A percentile compares a stretch with the other conserved stretches of the same genome.
Conservation (phyloP, 176 grass and related monocot genomes). For the Rhipidocladum racemiflorum region DNA sequence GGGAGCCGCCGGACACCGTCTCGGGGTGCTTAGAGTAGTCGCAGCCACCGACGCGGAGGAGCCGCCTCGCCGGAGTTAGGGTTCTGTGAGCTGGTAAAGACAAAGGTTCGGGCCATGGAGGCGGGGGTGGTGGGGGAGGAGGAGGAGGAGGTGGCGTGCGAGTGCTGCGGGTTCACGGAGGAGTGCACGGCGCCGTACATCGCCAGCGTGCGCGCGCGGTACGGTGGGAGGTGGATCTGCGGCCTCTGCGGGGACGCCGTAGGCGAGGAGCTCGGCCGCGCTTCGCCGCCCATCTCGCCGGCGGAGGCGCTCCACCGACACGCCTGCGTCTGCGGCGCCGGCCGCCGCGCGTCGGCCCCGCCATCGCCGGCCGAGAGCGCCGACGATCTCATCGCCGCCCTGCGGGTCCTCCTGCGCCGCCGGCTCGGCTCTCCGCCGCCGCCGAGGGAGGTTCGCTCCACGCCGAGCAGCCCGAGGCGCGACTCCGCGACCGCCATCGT, state of each 20-base stretch:
- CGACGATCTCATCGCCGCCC: slow-evolving; percentile 53
- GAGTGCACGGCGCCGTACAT: slow-evolving; percentile 81
- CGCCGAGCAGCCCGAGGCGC: slow-evolving; percentile 51
- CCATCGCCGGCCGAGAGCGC: slow-evolving; percentile 38
- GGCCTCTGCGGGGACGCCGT: slow-evolving; percentile 79
- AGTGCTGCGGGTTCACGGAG: slow-evolving; percentile 85
- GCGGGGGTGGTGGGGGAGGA: not conserved
- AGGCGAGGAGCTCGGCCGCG: slow-evolving; percentile 59
- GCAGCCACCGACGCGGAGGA: not conserved
- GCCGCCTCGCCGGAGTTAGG: not conserved
- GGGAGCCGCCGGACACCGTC: not conserved
- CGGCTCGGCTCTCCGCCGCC: slow-evolving; percentile 43
- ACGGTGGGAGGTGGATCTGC: slow-evolving; percentile 71
- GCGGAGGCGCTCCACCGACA: slow-evolving; percentile 81
- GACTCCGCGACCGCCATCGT: not conserved
- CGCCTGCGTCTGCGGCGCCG: slow-evolving; percentile 44
- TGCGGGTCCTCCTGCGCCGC: slow-evolving; percentile 62
- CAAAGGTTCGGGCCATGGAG: slow-evolving; percentile 27
- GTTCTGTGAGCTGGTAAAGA: not conserved
- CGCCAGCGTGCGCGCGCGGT: slow-evolving; percentile 52
- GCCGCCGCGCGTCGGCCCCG: slow-evolving; percentile 33
- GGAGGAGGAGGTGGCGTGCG: slow-evolving; percentile 55
- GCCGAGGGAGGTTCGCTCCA: slow-evolving; percentile 47
- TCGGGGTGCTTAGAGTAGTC: not conserved
- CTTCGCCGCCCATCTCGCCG: slow-evolving; percentile 49